Percentiles rank a stretch among this genome's conserved stretches.
Conservation (phyloP, 768 basidiomycete species). For the Leccinum barrowsii region DNA sequence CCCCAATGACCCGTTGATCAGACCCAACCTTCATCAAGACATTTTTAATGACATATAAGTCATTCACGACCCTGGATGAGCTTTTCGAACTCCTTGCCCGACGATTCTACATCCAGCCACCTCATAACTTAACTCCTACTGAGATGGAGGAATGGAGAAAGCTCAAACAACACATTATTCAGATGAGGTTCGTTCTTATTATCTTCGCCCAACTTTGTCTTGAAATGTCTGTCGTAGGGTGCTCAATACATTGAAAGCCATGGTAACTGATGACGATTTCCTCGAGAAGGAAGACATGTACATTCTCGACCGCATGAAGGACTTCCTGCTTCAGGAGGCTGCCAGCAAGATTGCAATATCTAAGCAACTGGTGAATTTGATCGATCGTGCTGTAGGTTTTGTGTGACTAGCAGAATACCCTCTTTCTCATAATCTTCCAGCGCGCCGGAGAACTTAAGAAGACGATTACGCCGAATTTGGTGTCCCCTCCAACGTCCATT, state of each 20-base stretch:
- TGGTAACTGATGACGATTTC: conserved; percentile 81
- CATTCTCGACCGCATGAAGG: conserved; percentile 78
- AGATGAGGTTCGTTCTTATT: conserved; percentile 63
- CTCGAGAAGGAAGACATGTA: conserved; percentile 84
- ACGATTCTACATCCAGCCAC: conserved; percentile 77
- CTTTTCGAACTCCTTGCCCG: conserved; percentile 77
- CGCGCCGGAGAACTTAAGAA: conserved; percentile 57
- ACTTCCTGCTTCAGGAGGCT: conserved; percentile 67
- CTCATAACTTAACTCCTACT: conserved; percentile 53
- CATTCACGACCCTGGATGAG: conserved; percentile 81
- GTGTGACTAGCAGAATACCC: not conserved
- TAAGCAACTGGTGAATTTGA: conserved; percentile 67
- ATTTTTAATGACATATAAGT: conserved; percentile 95
- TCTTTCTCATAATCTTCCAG: conserved; percentile 26
- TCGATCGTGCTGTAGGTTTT: conserved; percentile 73
- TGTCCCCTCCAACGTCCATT: conserved; percentile 72
- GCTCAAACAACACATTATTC: conserved; percentile 83
- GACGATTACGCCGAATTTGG: conserved; percentile 50
- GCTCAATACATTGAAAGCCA: conserved; percentile 84
- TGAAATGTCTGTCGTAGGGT: conserved; percentile 43
- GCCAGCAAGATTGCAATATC: conserved; percentile 65
- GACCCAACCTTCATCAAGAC: conserved; percentile 81
- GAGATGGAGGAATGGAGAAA: conserved; percentile 79
- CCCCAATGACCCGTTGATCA: conserved; percentile 24
- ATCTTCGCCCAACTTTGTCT: not conserved